phyloP scores from a whole-genome alignment of 2,329 filamentous ascomycete species.

The Huntiella moniliformis region DNA sequence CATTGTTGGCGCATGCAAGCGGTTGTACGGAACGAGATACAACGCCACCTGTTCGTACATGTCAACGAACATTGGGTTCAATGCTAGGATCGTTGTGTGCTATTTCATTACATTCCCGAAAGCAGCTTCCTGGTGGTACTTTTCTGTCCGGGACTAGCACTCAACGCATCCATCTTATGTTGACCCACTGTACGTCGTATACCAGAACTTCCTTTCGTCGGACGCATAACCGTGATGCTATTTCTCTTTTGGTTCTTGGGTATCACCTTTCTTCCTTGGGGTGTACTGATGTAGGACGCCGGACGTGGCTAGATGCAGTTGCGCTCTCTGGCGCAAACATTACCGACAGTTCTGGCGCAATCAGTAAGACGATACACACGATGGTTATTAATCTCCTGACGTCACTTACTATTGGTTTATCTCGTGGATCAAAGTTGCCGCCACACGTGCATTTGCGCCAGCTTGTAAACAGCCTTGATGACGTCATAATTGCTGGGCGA shows the following conservation, averaged over 20 bases:
- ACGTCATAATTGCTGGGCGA: slow-evolving; percentile 17
- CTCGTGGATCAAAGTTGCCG: slow-evolving; percentile 23
- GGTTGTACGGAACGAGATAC: not conserved
- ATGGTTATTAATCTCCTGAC: slow-evolving; percentile 23
- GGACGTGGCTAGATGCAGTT: not conserved
- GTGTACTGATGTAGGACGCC: slow-evolving; percentile 1
- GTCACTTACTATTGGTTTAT: slow-evolving; percentile 28
- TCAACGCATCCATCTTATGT: slow-evolving; percentile 4
- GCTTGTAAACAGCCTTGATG: slow-evolving; percentile 24
- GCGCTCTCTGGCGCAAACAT: not conserved
- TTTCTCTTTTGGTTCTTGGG: slow-evolving; percentile 4
- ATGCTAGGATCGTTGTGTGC: slow-evolving; percentile 7
- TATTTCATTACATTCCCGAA: slow-evolving; percentile 3
- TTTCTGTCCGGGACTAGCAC: slow-evolving; percentile 1
- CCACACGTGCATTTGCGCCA: slow-evolving; percentile 21
- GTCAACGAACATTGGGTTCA: slow-evolving; percentile 8
- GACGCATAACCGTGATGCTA: slow-evolving; percentile 3
- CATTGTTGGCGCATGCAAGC: slow-evolving; percentile 1
- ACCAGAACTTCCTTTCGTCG: slow-evolving; percentile 2
- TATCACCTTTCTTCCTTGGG: slow-evolving; percentile 1
- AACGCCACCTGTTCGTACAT: slow-evolving; percentile 3
- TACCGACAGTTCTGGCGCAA: not conserved
- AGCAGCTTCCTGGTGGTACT: not conserved
- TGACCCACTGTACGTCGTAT: slow-evolving; percentile 4
- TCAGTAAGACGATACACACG: slow-evolving; percentile 15